phyloP scores from a whole-genome alignment of 2,329 filamentous ascomycete species.

The Pseudogymnoascus sp. region DNA sequence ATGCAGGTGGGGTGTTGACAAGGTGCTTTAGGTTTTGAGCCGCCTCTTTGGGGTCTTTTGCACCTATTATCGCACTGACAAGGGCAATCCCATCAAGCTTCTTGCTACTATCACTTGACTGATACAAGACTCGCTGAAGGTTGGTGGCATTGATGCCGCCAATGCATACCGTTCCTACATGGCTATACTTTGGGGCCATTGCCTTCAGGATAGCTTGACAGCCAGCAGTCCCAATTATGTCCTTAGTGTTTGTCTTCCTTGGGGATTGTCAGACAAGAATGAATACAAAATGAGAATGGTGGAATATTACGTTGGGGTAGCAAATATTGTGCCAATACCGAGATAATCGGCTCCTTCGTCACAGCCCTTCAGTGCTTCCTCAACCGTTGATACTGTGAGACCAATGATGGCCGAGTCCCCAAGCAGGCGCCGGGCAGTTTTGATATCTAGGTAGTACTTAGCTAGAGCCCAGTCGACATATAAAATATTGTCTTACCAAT shows the following conservation, averaged over 20 bases:
- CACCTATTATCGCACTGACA: slow-evolving; percentile 80
- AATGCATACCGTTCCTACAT: slow-evolving; percentile 69
- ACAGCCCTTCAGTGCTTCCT: slow-evolving; percentile 67
- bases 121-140: slow-evolving; percentile 64
- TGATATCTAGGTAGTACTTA: slow-evolving; percentile 40
- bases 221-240: slow-evolving; percentile 67
- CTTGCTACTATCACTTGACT: slow-evolving; percentile 50
- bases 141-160: slow-evolving; percentile 79
- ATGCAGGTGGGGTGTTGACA: slow-evolving; percentile 34
- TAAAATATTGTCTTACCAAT: slow-evolving; percentile 50
- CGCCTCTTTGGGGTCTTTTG: slow-evolving; percentile 57
- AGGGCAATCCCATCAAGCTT: slow-evolving; percentile 74
- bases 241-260: slow-evolving; percentile 81
- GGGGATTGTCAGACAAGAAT: slow-evolving; percentile 11
- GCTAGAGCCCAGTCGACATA: slow-evolving; percentile 4
- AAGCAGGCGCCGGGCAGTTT: slow-evolving; percentile 62
- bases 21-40: slow-evolving; percentile 52
- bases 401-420: slow-evolving; percentile 77
- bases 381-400: slow-evolving; percentile 68
- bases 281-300: slow-evolving; percentile 24
- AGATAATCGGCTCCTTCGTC: slow-evolving; percentile 79
- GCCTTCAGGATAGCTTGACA: slow-evolving; percentile 58
- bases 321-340: slow-evolving; percentile 82
- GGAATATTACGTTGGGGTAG: slow-evolving; percentile 61
- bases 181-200: slow-evolving; percentile 36